Percentiles rank a stretch among this genome's conserved stretches.
phyloP scores from a whole-genome alignment of 768 basidiomycete genomes.

The Galerina sulciceps region DNA sequence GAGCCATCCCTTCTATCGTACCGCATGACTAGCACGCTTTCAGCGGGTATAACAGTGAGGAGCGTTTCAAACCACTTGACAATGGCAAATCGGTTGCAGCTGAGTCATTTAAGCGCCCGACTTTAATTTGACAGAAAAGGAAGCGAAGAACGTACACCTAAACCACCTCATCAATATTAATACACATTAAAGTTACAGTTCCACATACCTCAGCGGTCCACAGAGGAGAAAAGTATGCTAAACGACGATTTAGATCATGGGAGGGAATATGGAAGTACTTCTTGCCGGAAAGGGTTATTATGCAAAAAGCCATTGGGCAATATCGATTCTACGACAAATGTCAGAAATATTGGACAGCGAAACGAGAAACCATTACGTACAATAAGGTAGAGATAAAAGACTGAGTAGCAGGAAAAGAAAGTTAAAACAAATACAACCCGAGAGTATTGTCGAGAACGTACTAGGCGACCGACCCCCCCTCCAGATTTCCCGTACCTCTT shows the following conservation, averaged over 20 bases:
- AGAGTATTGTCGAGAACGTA: background rate
- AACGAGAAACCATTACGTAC: background rate
- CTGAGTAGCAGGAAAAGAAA: background rate
- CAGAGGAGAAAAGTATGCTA: slow-evolving; percentile 28
- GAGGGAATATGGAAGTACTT: background rate
- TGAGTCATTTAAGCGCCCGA: background rate
- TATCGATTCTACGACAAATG: slow-evolving; percentile 24
- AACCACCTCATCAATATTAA: background rate
- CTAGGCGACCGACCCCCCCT: slow-evolving; percentile 18
- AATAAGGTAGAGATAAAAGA: slow-evolving; percentile 19
- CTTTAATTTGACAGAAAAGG: background rate
- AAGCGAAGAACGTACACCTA: slow-evolving; percentile 12
- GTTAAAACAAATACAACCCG: background rate
- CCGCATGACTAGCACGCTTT: slow-evolving; percentile 29
- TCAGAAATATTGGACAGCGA: background rate
- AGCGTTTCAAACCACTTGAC: slow-evolving; percentile 33
- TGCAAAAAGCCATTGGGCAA: slow-evolving; percentile 26
- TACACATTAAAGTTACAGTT: background rate
- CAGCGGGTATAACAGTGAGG: slow-evolving; percentile 29
- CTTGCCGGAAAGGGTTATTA: slow-evolving; percentile 31
- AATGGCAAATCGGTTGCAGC: slow-evolving; percentile 32
- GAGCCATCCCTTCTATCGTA: slow-evolving; percentile 1
- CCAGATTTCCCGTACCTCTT: slow-evolving; percentile 28
- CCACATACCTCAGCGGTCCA: slow-evolving; percentile 27
- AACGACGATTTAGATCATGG: background rate